Evolutionary conservation across 345 rosid species (phyloP).

Genomic region (Geranium rotundifolium): DNA sequence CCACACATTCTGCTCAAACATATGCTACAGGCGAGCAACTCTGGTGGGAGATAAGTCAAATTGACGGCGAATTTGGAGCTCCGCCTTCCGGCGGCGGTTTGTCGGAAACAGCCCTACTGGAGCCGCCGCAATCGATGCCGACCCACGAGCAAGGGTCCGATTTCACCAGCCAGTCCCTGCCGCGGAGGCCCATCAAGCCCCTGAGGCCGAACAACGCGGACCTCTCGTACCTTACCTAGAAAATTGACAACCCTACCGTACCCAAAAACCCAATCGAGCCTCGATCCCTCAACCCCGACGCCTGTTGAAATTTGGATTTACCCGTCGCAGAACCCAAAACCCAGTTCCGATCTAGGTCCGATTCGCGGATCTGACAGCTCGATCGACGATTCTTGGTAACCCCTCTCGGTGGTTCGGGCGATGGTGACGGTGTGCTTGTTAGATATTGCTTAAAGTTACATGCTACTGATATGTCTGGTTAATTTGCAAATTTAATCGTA

Average conservation of each 20-base stretch:
- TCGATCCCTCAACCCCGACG: conserved; percentile 5
- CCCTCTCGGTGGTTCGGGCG: conserved; percentile 58
- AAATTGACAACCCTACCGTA: conserved; percentile 11
- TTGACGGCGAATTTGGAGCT: conserved; percentile 43
- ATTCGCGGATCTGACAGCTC: conserved; percentile 3
- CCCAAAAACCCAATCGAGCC: conserved; percentile 20
- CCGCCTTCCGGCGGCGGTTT: conserved; percentile 40
- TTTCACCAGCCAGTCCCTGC: conserved; percentile 51
- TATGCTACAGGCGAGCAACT: too few relatives aligned
- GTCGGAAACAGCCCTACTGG: conserved; percentile 41
- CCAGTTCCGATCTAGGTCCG: conserved; percentile 1
- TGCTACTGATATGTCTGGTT: too few relatives aligned
- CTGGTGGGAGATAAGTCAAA: conserved; percentile 9
- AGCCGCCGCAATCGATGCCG: conserved; percentile 31
- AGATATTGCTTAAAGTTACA: too few relatives aligned
- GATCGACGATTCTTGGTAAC: conserved; percentile 37
- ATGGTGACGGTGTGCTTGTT: conserved; percentile 87
- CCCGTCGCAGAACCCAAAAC: conserved; percentile 7
- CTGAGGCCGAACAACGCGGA: conserved; percentile 47
- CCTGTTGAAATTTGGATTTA: background rate
- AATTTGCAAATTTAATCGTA: too few relatives aligned
- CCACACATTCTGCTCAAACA: too few relatives aligned
- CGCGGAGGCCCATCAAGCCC: conserved; percentile 47
- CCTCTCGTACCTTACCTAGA: too few relatives aligned
- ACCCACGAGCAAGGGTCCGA: conserved; percentile 48